Conservation (phyloP, 768 basidiomycete genomes). For the Amanita fuliginea region DNA sequence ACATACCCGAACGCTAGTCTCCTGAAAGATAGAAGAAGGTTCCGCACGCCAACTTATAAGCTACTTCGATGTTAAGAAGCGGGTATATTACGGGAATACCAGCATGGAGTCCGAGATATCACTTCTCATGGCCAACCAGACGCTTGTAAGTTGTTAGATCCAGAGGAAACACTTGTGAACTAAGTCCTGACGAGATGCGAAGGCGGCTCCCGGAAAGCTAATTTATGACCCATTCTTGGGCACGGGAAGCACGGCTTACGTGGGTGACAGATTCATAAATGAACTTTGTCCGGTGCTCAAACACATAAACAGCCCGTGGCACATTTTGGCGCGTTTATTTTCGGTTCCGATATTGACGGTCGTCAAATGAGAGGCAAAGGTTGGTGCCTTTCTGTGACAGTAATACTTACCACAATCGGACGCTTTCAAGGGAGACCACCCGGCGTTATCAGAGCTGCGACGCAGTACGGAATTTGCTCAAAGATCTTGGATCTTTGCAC, state of each 20-base stretch:
- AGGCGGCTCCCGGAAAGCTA: constrained; percentile 84
- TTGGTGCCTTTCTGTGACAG: constrained; percentile 14
- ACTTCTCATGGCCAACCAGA: constrained; percentile 93
- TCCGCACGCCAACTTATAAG: constrained; percentile 56
- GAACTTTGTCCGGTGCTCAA: background rate
- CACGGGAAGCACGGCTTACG: constrained; percentile 87
- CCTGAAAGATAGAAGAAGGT: constrained; percentile 41
- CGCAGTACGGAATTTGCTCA: constrained; percentile 69
- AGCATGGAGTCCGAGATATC: constrained; percentile 98
- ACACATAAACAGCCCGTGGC: constrained; percentile 55
- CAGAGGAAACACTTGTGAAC: background rate
- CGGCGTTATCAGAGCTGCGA: constrained; percentile 72
- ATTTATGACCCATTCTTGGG: constrained; percentile 96
- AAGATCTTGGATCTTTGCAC: constrained; percentile 78
- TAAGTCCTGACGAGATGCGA: background rate
- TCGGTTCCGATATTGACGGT: constrained; percentile 95
- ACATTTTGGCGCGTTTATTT: constrained; percentile 77
- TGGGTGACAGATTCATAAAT: constrained; percentile 19
- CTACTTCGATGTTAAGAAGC: constrained; percentile 81
- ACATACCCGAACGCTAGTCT: background rate
- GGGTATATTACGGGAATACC: constrained; percentile 88
- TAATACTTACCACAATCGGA: background rate
- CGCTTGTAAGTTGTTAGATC: constrained; percentile 40
- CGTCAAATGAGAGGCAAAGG: constrained; percentile 95
- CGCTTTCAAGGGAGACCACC: constrained; percentile 30